Conservation (phyloP, 2,329 filamentous ascomycete species). For the Nigrograna mackinnonii region DNA sequence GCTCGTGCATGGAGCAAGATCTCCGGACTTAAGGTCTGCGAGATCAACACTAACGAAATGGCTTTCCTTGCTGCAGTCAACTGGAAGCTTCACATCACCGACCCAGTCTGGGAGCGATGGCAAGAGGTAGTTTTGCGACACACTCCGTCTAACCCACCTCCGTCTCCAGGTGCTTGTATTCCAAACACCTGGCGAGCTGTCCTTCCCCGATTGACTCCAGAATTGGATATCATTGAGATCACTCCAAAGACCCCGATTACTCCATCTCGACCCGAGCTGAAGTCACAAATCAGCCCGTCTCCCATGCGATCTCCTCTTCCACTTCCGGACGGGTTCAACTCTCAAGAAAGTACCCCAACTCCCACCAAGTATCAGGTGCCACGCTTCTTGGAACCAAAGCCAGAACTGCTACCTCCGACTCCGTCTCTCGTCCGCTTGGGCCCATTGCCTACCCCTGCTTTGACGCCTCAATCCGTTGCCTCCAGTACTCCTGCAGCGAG, state of each 20-base stretch:
- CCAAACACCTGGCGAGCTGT: slow-evolving; percentile 51
- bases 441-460: slow-evolving; percentile 63
- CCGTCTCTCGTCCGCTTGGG: slow-evolving; percentile 59
- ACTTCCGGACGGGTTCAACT: slow-evolving; percentile 28
- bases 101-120: slow-evolving; percentile 88
- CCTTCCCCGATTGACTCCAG: slow-evolving; percentile 60
- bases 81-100: slow-evolving; percentile 94
- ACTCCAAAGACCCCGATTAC: slow-evolving; percentile 36
- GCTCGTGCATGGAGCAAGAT: slow-evolving; percentile 99
- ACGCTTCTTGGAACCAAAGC: slow-evolving; percentile 55
- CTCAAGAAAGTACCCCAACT: slow-evolving; percentile 49
- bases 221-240: slow-evolving; percentile 54
- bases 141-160: slow-evolving; percentile 62
- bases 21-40: slow-evolving; percentile 86
- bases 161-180: slow-evolving; percentile 40
- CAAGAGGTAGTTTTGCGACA: slow-evolving; percentile 88
- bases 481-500: slow-evolving; percentile 65
- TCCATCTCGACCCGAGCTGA: slow-evolving; percentile 25
- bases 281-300: slow-evolving; percentile 24
- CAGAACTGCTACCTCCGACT: slow-evolving; percentile 53
- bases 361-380: slow-evolving; percentile 46
- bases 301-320: slow-evolving; percentile 22
- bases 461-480: slow-evolving; percentile 61
- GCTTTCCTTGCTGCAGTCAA: slow-evolving; percentile 86
- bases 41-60: slow-evolving; percentile 97